phyloP scores from a whole-genome alignment of 768 basidiomycete genomes.

The Mycena capillaripes region DNA sequence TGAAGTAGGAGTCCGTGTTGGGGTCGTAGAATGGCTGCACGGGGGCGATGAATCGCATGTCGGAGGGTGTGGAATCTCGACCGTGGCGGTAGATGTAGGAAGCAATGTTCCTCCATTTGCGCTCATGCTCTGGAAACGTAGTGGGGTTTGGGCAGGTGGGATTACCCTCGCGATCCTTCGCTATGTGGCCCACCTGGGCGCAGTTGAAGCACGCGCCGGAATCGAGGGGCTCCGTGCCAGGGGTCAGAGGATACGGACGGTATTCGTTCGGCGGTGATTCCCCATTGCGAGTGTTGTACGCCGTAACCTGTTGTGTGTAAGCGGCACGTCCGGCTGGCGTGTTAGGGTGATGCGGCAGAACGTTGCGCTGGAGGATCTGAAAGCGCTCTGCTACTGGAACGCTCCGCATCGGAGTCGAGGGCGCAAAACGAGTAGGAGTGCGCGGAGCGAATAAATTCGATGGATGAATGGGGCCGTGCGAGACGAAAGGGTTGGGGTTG shows the following conservation, averaged over 20 bases:
- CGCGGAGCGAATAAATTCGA: background rate
- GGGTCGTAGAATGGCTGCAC: conserved; percentile 18
- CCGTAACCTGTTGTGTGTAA: conserved; percentile 27
- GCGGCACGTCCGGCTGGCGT: conserved; percentile 31
- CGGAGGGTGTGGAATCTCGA: conserved; percentile 11
- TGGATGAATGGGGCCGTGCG: background rate
- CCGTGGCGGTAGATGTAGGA: conserved; percentile 20
- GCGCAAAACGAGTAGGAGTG: background rate
- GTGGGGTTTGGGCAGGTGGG: conserved; percentile 23
- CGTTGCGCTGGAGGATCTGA: background rate
- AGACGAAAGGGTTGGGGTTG: background rate
- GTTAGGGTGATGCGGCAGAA: conserved; percentile 27
- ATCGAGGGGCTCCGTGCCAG: conserved; percentile 35
- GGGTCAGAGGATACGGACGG: conserved; percentile 40
- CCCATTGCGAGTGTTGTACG: background rate
- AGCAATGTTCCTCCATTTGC: background rate
- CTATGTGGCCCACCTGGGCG: conserved; percentile 34
- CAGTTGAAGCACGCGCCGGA: conserved; percentile 41
- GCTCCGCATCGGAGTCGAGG: background rate
- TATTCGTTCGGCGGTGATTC: conserved; percentile 33
- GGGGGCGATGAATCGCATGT: background rate
- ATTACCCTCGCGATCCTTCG: background rate
- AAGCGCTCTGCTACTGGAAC: background rate
- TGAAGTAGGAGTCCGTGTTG: background rate
- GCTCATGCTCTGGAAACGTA: background rate